Evolutionary conservation across 2,329 filamentous ascomycete genomes (phyloP).

Genomic region (Elsinoe australis): DNA sequence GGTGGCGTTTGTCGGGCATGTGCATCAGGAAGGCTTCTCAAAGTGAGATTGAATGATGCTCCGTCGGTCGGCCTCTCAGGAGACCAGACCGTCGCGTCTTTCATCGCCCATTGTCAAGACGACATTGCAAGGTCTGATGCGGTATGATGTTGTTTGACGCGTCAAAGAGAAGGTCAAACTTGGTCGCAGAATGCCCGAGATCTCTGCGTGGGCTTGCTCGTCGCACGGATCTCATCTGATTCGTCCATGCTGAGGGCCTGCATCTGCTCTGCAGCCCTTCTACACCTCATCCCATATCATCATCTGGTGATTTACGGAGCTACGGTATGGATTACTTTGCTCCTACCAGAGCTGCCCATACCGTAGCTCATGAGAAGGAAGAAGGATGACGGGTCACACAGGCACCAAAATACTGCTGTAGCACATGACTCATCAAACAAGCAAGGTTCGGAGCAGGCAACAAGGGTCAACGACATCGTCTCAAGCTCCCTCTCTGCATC

Average conservation of each 20-base stretch:
- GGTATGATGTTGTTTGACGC: not conserved
- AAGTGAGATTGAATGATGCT: too few relatives aligned
- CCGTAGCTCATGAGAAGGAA: not conserved
- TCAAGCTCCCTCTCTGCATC: not conserved
- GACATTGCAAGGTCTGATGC: not conserved
- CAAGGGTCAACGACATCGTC: not conserved
- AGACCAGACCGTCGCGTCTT: not conserved
- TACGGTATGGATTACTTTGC: constrained; percentile 12
- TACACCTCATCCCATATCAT: not conserved
- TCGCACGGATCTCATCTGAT: constrained; percentile 5
- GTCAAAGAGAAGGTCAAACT: not conserved
- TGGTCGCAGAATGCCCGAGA: not conserved
- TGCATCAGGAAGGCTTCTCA: too few relatives aligned
- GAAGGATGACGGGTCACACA: not conserved
- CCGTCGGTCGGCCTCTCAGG: not conserved
- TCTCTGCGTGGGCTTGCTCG: not conserved
- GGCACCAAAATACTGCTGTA: not conserved
- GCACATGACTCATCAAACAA: constrained; percentile 16
- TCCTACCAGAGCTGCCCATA: constrained; percentile 5
- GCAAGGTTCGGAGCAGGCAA: constrained; percentile 7
- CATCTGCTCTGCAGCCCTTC: too few relatives aligned
- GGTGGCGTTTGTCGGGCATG: not conserved
- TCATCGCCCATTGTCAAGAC: too few relatives aligned
- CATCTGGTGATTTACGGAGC: not conserved
- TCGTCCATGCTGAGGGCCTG: not conserved